Conservation (phyloP, 495 filamentous ascomycete species). For the Talaromyces borbonicus region DNA sequence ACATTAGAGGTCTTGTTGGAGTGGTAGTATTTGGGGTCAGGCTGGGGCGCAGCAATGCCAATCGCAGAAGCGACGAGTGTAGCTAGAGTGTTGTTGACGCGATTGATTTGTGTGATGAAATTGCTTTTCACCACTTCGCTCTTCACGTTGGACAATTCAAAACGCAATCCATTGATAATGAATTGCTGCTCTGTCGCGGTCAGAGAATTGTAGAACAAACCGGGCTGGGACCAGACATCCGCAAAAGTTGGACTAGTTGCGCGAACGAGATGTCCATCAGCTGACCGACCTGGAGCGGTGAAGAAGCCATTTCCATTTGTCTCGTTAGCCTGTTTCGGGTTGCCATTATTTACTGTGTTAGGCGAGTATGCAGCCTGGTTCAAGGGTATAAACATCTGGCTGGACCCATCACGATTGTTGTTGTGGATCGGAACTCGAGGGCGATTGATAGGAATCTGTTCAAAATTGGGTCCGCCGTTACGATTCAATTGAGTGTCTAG, state of each 20-base stretch:
- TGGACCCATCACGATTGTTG: conserved; percentile 50
- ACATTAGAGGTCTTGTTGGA: conserved; percentile 56
- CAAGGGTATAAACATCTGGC: conserved; percentile 38
- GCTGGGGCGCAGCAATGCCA: conserved; percentile 43
- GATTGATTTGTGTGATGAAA: conserved; percentile 61
- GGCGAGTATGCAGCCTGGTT: conserved; percentile 49
- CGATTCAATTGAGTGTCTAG: conserved; percentile 68
- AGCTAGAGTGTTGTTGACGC: conserved; percentile 59
- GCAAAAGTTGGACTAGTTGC: conserved; percentile 53
- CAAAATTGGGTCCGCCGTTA: conserved; percentile 63
- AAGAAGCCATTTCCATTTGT: conserved; percentile 65
- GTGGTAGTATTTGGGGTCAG: conserved; percentile 60
- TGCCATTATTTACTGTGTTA: conserved; percentile 57
- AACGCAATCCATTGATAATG: conserved; percentile 68
- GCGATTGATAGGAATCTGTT: conserved; percentile 66
- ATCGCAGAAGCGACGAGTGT: conserved; percentile 54
- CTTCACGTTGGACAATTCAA: conserved; percentile 54
- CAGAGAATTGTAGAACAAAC: conserved; percentile 72
- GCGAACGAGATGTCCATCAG: conserved; percentile 47
- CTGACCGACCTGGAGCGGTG: conserved; percentile 49
- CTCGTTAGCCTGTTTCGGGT: conserved; percentile 60
- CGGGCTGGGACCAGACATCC: conserved; percentile 68
- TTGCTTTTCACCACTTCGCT: conserved; percentile 45
- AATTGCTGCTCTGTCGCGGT: conserved; percentile 62
- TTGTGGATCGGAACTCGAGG: conserved; percentile 56